Conservation (phyloP, 2,329 filamentous ascomycete species). For the Pseudogymnoascus sp. region DNA sequence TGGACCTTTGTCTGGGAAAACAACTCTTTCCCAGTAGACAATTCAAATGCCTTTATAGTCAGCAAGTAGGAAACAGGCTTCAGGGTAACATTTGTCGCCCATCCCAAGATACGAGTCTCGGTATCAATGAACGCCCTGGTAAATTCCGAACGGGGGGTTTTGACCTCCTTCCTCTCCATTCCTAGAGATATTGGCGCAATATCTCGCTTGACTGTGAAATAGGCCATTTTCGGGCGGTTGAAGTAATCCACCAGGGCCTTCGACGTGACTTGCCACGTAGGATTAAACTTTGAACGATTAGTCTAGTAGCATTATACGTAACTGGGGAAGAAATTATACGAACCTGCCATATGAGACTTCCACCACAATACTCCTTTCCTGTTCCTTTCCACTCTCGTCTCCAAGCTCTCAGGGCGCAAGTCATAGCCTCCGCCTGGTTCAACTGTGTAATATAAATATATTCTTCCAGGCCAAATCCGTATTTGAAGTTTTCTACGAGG, state of each 20-base stretch:
- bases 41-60: constrained; percentile 23
- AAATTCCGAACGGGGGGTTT: constrained; percentile 48
- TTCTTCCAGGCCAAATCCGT: constrained; percentile 49
- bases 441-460: constrained; percentile 63
- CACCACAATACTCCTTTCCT: constrained; percentile 61
- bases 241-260: constrained; percentile 72
- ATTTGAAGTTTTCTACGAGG: constrained; percentile 77
- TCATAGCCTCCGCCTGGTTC: constrained; percentile 58
- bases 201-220: constrained; percentile 57
- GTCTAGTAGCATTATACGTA: constrained; percentile 38
- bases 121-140: constrained; percentile 45
- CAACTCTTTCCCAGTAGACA: not conserved
- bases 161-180: constrained; percentile 41
- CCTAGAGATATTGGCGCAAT: constrained; percentile 2
- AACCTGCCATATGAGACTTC: constrained; percentile 72
- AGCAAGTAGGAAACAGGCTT: constrained; percentile 44
- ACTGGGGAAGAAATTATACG: constrained; percentile 79
- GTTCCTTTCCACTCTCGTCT: constrained; percentile 66
- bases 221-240: constrained; percentile 66
- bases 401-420: constrained; percentile 58
- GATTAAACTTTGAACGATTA: constrained; percentile 57
- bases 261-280: constrained; percentile 74
- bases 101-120: constrained; percentile 46
- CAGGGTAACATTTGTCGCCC: constrained; percentile 51
- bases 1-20: not conserved